Conservation (phyloP, 202 grass and related monocot genomes). For the Cymbopogon flexuosus region DNA sequence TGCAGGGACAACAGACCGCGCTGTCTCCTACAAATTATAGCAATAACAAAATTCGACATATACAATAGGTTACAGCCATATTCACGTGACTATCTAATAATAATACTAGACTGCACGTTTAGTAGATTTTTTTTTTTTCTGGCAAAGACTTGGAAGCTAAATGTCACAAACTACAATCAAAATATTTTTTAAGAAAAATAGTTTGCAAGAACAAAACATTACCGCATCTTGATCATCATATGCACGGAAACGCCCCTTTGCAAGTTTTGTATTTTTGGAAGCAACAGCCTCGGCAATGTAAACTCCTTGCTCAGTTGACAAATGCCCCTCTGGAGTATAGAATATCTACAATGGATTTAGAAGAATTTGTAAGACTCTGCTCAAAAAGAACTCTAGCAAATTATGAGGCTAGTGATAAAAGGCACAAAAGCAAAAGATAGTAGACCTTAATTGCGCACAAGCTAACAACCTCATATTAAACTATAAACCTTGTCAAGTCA, state of each 20-base stretch:
- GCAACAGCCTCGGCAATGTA: constrained; percentile 73
- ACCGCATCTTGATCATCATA: constrained; percentile 75
- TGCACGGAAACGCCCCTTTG: constrained; percentile 81
- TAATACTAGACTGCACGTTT: constrained; percentile 3
- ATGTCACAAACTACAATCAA: constrained; percentile 16
- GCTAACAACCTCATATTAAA: background rate
- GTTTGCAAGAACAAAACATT: constrained; percentile 22
- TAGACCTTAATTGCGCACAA: background rate
- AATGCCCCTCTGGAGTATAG: constrained; percentile 77
- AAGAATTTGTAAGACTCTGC: constrained; percentile 26
- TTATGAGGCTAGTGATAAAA: constrained; percentile 7
- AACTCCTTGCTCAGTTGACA: constrained; percentile 83
- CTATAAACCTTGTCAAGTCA: background rate
- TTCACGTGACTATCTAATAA: background rate
- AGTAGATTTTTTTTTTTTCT: background rate
- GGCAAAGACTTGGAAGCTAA: background rate
- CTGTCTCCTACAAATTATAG: constrained; percentile 49
- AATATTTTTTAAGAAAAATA: background rate
- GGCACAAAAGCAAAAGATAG: constrained; percentile 19
- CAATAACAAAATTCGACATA: constrained; percentile 17
- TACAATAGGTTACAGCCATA: background rate
- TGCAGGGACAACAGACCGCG: constrained; percentile 29
- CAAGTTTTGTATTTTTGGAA: constrained; percentile 80
- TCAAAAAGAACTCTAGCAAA: background rate
- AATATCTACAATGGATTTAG: constrained; percentile 59